Base-by-base conservation (phyloP, 257 asterid species). In the Fraxinus pennsylvanica region DNA sequence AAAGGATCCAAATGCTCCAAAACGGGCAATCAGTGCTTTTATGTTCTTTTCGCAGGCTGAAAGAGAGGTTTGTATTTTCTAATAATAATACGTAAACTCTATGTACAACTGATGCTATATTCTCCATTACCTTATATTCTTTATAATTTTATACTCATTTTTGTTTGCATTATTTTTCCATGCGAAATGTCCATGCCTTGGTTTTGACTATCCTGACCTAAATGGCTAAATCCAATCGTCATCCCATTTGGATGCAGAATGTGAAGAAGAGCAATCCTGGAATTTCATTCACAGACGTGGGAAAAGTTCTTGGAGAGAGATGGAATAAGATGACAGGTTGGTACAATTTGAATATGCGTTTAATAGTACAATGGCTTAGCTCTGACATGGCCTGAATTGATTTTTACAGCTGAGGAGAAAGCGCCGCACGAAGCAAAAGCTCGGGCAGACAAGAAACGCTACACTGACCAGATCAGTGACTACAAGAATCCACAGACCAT, bases 1-100 rank as follows among this genome's bases (percentile, higher is more conserved):
- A 78, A 95, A 89, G 88, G 98, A 93, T 80, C 97, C 99, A 61
- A 95, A 91, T 81, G 98, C 99, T 70, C 99, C 98, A 33, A 95
- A 93, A 83, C 88, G 92, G 84, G 93, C 96, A 76, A 81, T 88
- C 35, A 91, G 89, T 80, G 94, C 96, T 82, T 95, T 91, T 77
- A 93, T 95, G 99, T 89, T 80, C 89, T 95, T 95, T 88, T 93
- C 94, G 22, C 89, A 88, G 83, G n/a, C 86, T 30, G 98, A 95
- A 79, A 93, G 99, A 84, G 98, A 93, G 97, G 99, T 95, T 80
- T 17, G 92, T 36, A 63, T 25, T 8, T 50, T 61, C 25, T 63
- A 9, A 39, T 30, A 50, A 2, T 63, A 9, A 35, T 35, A 35
- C 10, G 27, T 61, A 9, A 2, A 21, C 17, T 6, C 25, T 8